phyloP scores from a whole-genome alignment of 768 basidiomycete genomes.

The Mycena latifolia region DNA sequence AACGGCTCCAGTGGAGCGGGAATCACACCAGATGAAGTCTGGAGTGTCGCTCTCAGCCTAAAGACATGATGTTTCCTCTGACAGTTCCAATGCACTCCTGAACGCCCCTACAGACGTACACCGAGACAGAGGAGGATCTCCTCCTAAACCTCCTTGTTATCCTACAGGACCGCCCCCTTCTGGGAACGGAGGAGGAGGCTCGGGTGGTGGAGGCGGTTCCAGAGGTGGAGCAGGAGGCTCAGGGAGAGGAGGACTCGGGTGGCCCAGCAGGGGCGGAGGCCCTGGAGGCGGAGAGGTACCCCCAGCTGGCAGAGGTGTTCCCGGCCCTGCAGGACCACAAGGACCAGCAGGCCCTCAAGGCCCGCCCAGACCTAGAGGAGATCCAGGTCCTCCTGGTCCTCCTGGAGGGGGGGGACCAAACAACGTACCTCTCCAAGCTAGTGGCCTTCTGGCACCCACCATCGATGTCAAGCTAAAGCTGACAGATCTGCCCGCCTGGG shows the following conservation, averaged over 20 bases:
- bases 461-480: slow-evolving; percentile 8
- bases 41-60: no score
- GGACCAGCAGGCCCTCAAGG: neutral
- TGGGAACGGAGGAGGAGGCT: slow-evolving; percentile 1
- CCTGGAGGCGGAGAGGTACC: neutral
- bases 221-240: neutral
- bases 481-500: neutral
- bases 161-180: no score
- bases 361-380: no score
- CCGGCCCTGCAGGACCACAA: neutral
- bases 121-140: no score
- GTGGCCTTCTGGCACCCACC: neutral
- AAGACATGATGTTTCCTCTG: no score
- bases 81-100: no score
- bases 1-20: neutral
- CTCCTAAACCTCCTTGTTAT: no score
- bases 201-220: neutral
- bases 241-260: no score
- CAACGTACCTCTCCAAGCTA: neutral
- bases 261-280: neutral
- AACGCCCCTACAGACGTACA: no score
- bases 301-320: no score
- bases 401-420: neutral
- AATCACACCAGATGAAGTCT: no score
- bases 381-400: slow-evolving; percentile 2